phyloP scores from a whole-genome alignment of 2,329 filamentous ascomycete genomes.

The Polychaeton citri region DNA sequence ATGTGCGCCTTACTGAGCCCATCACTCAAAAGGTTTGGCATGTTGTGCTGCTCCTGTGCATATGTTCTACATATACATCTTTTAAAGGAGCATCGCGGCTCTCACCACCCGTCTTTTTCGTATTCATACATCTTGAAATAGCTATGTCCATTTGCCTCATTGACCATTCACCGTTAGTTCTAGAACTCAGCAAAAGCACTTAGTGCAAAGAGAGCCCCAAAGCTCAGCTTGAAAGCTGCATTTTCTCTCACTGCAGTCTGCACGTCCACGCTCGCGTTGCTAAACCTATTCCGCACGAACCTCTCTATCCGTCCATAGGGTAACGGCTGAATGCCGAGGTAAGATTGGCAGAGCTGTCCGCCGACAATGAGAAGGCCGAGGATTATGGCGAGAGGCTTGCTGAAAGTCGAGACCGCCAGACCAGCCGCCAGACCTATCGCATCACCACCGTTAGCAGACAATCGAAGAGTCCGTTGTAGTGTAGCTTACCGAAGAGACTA shows the following conservation, averaged over 20 bases:
- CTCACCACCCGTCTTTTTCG: no score
- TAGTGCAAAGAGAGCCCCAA: conserved; percentile 59
- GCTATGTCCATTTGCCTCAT: no score
- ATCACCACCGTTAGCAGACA: background rate
- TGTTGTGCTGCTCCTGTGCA: no score
- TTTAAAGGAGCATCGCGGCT: no score
- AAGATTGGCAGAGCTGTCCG: conserved; percentile 42
- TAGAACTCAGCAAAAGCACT: conserved; percentile 51
- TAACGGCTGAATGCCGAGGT: conserved; percentile 36
- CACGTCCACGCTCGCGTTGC: conserved; percentile 27
- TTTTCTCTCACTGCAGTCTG: conserved; percentile 41
- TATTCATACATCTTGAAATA: no score
- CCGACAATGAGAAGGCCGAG: conserved; percentile 51
- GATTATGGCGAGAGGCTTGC: conserved; percentile 53
- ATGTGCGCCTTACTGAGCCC: conserved; percentile 55
- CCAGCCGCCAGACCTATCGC: conserved; percentile 47
- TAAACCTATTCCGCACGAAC: conserved; percentile 28
- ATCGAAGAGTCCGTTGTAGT: background rate
- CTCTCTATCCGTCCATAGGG: conserved; percentile 36
- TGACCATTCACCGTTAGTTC: no score
- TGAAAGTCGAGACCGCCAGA: conserved; percentile 56
- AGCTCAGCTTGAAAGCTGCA: conserved; percentile 53
- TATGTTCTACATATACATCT: no score
- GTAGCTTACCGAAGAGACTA: conserved; percentile 28
- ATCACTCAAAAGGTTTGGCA: no score